Evolutionary conservation across 768 basidiomycete species (phyloP), one percentile per base, ranked within the genome.

Genomic region (Mycena amicta): DNA sequence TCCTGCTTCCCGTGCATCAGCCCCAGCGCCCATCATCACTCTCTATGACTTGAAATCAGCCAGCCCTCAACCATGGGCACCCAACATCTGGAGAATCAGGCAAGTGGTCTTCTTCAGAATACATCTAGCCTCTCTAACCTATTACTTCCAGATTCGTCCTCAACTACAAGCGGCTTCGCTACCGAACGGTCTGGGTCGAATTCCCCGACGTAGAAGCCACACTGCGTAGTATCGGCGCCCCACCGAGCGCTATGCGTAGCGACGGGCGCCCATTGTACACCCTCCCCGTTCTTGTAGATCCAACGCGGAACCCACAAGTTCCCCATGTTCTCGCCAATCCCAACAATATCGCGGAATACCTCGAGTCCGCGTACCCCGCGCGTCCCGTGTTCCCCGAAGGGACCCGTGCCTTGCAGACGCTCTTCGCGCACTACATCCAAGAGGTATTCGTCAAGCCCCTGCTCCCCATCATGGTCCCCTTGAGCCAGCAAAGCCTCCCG

Each of bases 161-260:
- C n/a, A 92, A 92, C 67, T 90, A 82, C 67, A 91, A 92, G 67
- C 80, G 85, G 3, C 79, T 92, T 5, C 82, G 78, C 0, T 88
- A 91, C 67, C 80, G 79, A 40, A 92, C 90, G 0, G 73, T 79
- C 25, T 90, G 87, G 86, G 75, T 92, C 20, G 85, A 90, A 30
- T 83, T 89, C 57, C 78, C 85, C 20, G 84, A 91, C 29, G 82
- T 92, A 26, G 89, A 90, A 63, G 57, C 73, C 5, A 85, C 83
- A 1, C 66, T 90, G 28, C 80, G 80, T 20, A 71, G 79, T 2
- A 83, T 89, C 28, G 80, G 80, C 3, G 88, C 88, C 0, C 83
- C 80, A 1, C 86, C 87, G 1, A 82, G 83, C 4, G 73, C 82
- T 2, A 56, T 71, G 26, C 78, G 80, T 8, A 74, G 75, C 46